A percentile compares a stretch with the other conserved stretches of the same genome.
Conservation (phyloP, 257 asterid genomes). For the Thymus quinquecostatus region DNA sequence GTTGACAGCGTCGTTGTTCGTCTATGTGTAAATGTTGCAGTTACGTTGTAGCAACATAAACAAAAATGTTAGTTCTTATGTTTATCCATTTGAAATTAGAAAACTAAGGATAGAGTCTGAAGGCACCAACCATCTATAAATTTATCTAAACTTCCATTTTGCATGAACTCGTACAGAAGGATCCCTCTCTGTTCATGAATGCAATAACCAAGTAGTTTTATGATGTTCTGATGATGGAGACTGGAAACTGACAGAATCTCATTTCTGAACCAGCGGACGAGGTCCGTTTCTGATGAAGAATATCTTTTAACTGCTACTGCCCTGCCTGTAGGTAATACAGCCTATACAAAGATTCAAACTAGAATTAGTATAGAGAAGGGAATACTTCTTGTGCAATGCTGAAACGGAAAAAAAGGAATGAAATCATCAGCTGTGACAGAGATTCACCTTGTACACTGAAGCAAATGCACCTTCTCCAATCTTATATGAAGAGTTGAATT, state of each 20-base stretch:
- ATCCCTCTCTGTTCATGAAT: background rate
- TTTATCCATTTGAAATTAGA: background rate
- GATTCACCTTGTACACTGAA: slow-evolving; percentile 14
- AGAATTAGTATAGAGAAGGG: background rate
- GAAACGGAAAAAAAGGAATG: background rate
- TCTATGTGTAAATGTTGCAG: background rate
- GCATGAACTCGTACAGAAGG: slow-evolving; percentile 30
- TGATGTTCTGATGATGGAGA: slow-evolving; percentile 29
- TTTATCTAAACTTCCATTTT: slow-evolving; percentile 12
- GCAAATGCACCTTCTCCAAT: background rate
- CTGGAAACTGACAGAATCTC: background rate
- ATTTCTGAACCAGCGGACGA: background rate
- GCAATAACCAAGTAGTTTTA: slow-evolving; percentile 32
- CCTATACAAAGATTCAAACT: slow-evolving; percentile 21
- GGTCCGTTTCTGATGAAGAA: background rate
- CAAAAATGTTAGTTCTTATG: background rate
- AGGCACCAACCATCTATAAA: background rate
- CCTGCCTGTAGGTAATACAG: slow-evolving; percentile 22
- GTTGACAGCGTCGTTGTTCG: background rate
- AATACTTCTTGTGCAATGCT: no score
- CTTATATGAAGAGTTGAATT: background rate
- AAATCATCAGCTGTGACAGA: background rate
- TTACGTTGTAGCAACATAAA: background rate
- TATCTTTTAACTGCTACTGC: slow-evolving; percentile 19
- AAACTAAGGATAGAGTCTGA: background rate